Percentiles rank a stretch among this genome's conserved stretches.
These are phyloP conservation scores for Arabidopsis arenosa DNA, from an alignment of 345 rosid genomes.

Conservation along the genomic window DNA sequence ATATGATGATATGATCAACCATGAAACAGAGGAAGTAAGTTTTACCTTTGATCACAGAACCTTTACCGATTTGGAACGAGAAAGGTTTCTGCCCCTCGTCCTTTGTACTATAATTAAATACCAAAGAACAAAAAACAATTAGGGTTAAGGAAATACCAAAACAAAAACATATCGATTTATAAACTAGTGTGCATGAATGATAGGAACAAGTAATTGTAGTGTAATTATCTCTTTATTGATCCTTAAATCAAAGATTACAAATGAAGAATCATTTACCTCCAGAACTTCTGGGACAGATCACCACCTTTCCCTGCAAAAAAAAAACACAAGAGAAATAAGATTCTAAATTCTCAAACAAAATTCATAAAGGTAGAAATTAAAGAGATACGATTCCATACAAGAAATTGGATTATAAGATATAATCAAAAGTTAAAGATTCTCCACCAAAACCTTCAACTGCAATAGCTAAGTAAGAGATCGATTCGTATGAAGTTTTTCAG, in stretches of 20 bases:
- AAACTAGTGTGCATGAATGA: not conserved
- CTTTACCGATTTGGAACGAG: conserved; percentile 81
- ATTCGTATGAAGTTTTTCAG: not conserved
- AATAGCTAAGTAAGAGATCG: not conserved
- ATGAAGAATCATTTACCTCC: conserved; percentile 64
- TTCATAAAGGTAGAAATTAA: not conserved
- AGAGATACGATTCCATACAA: conserved; percentile 4
- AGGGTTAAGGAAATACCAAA: conserved; percentile 4
- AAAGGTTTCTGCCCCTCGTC: conserved; percentile 85
- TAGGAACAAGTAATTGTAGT: not conserved
- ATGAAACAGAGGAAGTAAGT: not conserved
- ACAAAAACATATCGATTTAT: conserved; percentile 2
- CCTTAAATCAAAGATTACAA: not conserved
- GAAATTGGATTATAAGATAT: not conserved
- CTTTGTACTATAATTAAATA: conserved; percentile 65
- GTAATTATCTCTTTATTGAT: not conserved
- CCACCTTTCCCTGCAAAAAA: conserved; percentile 77
- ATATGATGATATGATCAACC: not conserved
- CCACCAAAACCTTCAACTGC: too few relatives aligned
- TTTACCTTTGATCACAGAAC: conserved; percentile 79
- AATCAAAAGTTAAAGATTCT: too few relatives aligned
- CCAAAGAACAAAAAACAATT: conserved; percentile 26
- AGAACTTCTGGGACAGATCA: conserved; percentile 82
- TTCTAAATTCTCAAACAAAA: conserved; percentile 1
- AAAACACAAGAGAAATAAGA: not conserved